A percentile compares a stretch with the other conserved stretches of the same genome.
Conservation (phyloP, 768 basidiomycete species). For the Suillus decipiens region DNA sequence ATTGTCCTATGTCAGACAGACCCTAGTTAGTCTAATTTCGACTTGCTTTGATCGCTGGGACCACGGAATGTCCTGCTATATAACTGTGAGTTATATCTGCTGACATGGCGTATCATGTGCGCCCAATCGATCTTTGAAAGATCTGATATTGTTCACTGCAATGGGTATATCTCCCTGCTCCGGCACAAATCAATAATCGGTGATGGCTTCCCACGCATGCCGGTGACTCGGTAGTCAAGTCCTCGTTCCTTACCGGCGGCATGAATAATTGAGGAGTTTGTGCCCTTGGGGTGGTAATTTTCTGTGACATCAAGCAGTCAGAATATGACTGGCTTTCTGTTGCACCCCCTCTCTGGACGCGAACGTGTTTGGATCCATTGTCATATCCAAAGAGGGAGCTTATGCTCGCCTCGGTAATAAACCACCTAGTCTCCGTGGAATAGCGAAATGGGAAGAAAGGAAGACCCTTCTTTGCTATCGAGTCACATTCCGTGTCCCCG, state of each 20-base stretch:
- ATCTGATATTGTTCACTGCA: constrained; percentile 4
- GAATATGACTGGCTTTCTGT: background rate
- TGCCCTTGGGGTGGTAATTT: no score
- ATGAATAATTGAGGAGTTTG: background rate
- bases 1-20: background rate
- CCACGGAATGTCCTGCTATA: no score
- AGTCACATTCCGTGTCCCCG: background rate
- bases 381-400: background rate
- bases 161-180: background rate
- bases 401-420: no score
- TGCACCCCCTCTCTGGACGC: background rate
- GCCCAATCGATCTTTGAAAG: background rate
- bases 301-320: background rate
- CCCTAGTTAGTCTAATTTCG: background rate
- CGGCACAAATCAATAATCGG: background rate
- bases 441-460: background rate
- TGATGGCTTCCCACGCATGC: background rate
- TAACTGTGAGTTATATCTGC: background rate
- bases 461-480: background rate
- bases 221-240: background rate
- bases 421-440: background rate
- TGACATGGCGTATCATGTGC: background rate
- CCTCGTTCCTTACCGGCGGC: background rate
- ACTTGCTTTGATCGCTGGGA: background rate
- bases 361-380: background rate